These are phyloP conservation scores for Huiozyma naganishii DNA, from an alignment of 805 yeast genomes.

Conservation along the genomic window DNA sequence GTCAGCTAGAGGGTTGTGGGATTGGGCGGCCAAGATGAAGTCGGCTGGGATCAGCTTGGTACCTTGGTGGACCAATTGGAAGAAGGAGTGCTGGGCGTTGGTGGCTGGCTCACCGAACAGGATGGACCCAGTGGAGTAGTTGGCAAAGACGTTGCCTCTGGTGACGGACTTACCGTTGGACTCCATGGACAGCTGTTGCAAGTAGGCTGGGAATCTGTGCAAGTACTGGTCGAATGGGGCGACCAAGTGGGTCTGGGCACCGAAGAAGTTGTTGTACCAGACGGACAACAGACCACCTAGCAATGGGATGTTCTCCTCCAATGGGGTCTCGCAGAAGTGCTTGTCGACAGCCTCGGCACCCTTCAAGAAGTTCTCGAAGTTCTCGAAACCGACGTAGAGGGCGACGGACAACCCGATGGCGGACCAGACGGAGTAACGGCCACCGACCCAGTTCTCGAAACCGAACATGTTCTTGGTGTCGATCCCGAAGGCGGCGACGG, in stretches of 20 bases:
- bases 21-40: conserved; percentile 91
- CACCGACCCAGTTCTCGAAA: conserved; percentile 98
- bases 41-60: conserved; percentile 95
- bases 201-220: conserved; percentile 98
- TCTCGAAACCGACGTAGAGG: conserved; percentile 88
- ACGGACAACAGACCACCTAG: conserved; percentile 89
- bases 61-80: conserved; percentile 99
- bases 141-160: conserved; percentile 81
- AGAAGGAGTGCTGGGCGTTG: conserved; percentile 97
- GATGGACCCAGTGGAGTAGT: conserved; percentile 92
- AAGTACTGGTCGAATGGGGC: conserved; percentile 98
- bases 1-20: conserved; percentile 92
- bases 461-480: conserved; percentile 98
- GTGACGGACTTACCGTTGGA: conserved; percentile 97
- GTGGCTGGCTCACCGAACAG: conserved; percentile 98
- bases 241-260: conserved; percentile 96
- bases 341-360: conserved; percentile 98
- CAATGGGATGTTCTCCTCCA: conserved; percentile 85
- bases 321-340: conserved; percentile 76
- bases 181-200: conserved; percentile 98
- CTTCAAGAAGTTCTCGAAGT: conserved; percentile 81
- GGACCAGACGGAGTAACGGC: conserved; percentile 99
- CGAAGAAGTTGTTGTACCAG: conserved; percentile 98
- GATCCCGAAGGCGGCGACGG: conserved; percentile 91
- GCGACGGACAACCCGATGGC: conserved; percentile 96